Evolutionary conservation across 2,329 filamentous ascomycete species (phyloP), one percentile per base, ranked within the genome.

Genomic region (Neoascochyta sp.): DNA sequence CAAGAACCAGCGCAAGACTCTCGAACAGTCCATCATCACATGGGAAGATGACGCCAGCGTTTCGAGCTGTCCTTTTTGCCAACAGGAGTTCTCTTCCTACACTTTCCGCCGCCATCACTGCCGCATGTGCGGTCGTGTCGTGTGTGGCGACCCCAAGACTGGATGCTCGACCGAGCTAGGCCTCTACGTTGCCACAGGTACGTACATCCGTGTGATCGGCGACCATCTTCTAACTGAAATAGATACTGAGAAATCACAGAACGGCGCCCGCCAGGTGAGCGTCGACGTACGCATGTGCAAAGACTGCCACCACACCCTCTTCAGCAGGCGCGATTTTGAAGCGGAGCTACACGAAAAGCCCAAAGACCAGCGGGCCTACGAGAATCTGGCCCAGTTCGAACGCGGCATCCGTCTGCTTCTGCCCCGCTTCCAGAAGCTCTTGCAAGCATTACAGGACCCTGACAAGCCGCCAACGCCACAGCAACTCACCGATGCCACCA

Each of bases 31-130:
- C 0, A 78, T 98, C 6, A 89, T 98, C 10, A 83, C 83, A 0
- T 98, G 92, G 92, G 86, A 98, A 62, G 89, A 96, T 29, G 92
- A 98, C 61, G 74, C 81, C 0, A 77, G 72, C 17, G 88, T 98
- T 5, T 41, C 72, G 2, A 80, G 81, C 43, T 98, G 92, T 56
- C 92, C 92, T 0, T 95, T 95, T 54, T 98, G 92, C 52, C 86
- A 94, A 55, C 92, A 98, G 52, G 87, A 95, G 34, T 98, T 98
- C 62, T 83, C 87, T 1, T 83, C 81, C 9, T 96, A 95, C 75
- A 85, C 87, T 2, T 94, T 96, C 54, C 78, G 92, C 50, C 74
- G 92, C 46, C 92, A 96, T 61, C 92, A 98, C 63, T 98, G 92
- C 63, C 78, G 92, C 32, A 82, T 94, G 63, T 98, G 92, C 52